Evolutionary conservation across 192 early-diverging fungal genomes (phyloP).

Genomic region (Phycomyces nitens): DNA sequence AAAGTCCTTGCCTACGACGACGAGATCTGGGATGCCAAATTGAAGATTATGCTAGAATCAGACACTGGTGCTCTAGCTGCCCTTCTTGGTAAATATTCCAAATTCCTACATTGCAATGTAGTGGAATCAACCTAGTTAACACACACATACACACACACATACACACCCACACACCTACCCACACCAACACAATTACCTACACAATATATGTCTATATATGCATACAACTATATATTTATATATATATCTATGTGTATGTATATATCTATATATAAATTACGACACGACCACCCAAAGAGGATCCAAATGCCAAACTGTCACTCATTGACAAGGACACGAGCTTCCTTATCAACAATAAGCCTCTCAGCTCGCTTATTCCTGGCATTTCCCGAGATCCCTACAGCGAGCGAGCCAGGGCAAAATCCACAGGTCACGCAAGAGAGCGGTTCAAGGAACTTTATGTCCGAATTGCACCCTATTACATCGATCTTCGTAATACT

Average conservation of each 20-base stretch:
- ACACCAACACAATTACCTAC: no score
- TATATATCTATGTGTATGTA: no score
- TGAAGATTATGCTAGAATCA: slow-evolving; percentile 30
- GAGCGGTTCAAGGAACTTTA: slow-evolving; percentile 65
- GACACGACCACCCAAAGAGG: slow-evolving; percentile 1
- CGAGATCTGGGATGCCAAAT: slow-evolving; percentile 68
- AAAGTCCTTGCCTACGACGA: slow-evolving; percentile 79
- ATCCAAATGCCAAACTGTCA: slow-evolving; percentile 7
- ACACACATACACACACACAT: no score
- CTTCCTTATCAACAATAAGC: slow-evolving; percentile 34
- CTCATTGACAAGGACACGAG: slow-evolving; percentile 6
- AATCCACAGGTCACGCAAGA: slow-evolving; percentile 46
- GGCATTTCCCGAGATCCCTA: slow-evolving; percentile 47
- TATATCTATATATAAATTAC: no score
- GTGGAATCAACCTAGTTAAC: background rate
- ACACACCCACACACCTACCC: no score
- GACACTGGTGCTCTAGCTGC: slow-evolving; percentile 20
- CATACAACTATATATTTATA: no score
- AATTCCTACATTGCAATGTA: background rate
- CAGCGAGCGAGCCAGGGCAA: slow-evolving; percentile 40
- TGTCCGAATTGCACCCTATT: slow-evolving; percentile 62
- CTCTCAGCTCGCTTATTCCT: slow-evolving; percentile 37
- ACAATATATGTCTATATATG: no score
- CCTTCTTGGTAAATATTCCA: slow-evolving; percentile 19
- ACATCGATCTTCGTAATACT: slow-evolving; percentile 59